phyloP scores from a whole-genome alignment of 495 filamentous ascomycete species.

The Hamigera avellanea region DNA sequence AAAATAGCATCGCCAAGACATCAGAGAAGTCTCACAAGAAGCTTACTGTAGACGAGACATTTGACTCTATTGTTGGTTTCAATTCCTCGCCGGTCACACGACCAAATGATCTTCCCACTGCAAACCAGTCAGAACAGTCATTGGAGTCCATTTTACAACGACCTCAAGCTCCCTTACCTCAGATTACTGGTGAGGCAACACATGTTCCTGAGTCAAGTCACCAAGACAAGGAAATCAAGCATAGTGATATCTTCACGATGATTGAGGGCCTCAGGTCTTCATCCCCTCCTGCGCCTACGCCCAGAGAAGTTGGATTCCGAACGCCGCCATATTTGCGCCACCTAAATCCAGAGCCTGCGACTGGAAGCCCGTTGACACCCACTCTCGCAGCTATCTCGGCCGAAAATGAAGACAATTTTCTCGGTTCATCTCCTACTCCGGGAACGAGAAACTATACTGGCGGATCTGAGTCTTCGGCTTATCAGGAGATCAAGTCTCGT shows the following conservation, averaged over 20 bases:
- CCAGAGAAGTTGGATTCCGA: constrained; percentile 21
- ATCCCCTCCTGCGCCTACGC: constrained; percentile 25
- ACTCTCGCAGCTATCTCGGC: constrained; percentile 27
- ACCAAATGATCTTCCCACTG: constrained; percentile 1
- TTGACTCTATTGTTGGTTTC: constrained; percentile 4
- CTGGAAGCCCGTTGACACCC: constrained; percentile 34
- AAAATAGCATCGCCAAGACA: too few relatives aligned
- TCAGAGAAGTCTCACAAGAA: constrained; percentile 9
- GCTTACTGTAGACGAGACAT: constrained; percentile 8
- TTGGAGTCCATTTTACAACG: too few relatives aligned
- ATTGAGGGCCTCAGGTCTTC: constrained; percentile 61
- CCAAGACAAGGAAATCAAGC: constrained; percentile 1
- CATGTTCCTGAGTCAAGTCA: too few relatives aligned
- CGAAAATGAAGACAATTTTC: constrained; percentile 46
- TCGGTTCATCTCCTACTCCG: constrained; percentile 78
- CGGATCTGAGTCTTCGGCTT: constrained; percentile 8
- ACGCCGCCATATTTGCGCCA: constrained; percentile 23
- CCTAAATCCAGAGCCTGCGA: constrained; percentile 10
- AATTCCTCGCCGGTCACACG: constrained; percentile 19
- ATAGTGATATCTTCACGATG: constrained; percentile 47
- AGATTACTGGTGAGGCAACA: too few relatives aligned
- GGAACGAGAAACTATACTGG: constrained; percentile 28
- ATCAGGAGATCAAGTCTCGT: constrained; percentile 9
- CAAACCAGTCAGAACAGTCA: constrained; percentile 4
- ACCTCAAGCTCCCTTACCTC: too few relatives aligned